A percentile compares a stretch with the other conserved stretches of the same genome.
Conservation (phyloP, 2,329 filamentous ascomycete genomes). For the Albophoma yamanashiensis region DNA sequence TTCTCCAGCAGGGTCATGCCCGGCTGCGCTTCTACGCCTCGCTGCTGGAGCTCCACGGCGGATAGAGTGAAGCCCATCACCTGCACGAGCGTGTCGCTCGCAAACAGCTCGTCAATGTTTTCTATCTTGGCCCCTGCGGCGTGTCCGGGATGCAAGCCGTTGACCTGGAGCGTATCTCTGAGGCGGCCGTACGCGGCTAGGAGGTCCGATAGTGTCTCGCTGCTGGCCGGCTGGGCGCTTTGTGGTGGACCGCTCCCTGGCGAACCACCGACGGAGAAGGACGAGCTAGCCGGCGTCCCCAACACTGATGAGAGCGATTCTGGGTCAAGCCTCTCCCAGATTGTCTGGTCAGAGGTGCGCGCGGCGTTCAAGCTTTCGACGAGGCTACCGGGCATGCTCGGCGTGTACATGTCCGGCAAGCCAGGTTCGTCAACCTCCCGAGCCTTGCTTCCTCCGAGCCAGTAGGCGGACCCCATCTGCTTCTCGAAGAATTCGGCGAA, state of each 20-base stretch:
- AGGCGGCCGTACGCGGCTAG: slow-evolving; percentile 50
- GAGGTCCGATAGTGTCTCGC: slow-evolving; percentile 39
- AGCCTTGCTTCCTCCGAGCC: slow-evolving; percentile 27
- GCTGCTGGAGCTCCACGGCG: slow-evolving; percentile 82
- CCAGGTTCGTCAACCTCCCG: slow-evolving; percentile 19
- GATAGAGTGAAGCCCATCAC: slow-evolving; percentile 78
- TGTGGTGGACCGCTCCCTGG: slow-evolving; percentile 12
- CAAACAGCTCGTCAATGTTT: slow-evolving; percentile 33
- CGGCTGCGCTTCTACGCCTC: slow-evolving; percentile 65
- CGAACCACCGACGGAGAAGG: slow-evolving; percentile 19
- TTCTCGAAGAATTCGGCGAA: slow-evolving; percentile 62
- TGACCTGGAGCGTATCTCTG: slow-evolving; percentile 45
- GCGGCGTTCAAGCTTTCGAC: slow-evolving; percentile 25
- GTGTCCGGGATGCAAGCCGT: slow-evolving; percentile 35
- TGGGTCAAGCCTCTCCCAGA: slow-evolving; percentile 29
- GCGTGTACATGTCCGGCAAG: slow-evolving; percentile 19
- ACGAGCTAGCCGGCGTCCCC: slow-evolving; percentile 30
- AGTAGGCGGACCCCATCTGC: slow-evolving; percentile 37
- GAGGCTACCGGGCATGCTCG: slow-evolving; percentile 26
- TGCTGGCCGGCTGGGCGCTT: not conserved
- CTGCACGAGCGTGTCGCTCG: slow-evolving; percentile 49
- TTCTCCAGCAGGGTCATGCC: slow-evolving; percentile 71
- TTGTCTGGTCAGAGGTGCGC: slow-evolving; percentile 23
- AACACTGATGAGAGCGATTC: slow-evolving; percentile 18
- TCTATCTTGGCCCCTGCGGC: slow-evolving; percentile 16